Evolutionary conservation across 2,329 filamentous ascomycete species (phyloP), one percentile per base, ranked within the genome.

Genomic region (Stenocarpella maydis): DNA sequence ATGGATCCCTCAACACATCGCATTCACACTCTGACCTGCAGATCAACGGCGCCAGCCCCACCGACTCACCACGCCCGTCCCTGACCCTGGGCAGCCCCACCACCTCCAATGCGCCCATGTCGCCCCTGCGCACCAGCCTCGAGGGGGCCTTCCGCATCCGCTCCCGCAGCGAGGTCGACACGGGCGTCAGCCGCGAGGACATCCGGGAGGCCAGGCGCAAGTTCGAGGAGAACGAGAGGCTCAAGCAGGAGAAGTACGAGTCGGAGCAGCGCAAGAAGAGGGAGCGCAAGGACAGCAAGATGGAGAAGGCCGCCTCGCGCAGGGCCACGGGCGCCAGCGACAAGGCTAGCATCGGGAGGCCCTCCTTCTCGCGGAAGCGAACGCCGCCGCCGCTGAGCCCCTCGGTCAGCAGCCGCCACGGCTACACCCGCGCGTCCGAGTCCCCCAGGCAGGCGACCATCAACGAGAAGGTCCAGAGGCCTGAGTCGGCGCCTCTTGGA

Each of bases 161-260:
- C 72, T 86, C 86, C 60, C 86, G 87, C 71, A 89, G 87, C 49
- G 88, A 90, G 72, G 80, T 89, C 19, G 87, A 89, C 74, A 84
- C 85, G 7, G 82, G 80, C 15, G 82, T 82, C 1, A 86, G 86
- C 34, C 81, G 84, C 63, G 87, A 89, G 71, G 86, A 88, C 50
- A 86, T 91, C 41, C 84, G 86, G 53, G 85, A 86, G 74, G 88
- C 88, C 4, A 87, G 89, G 65, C 86, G 87, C 74, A 88, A 87
- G 74, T 91, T 90, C 71, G 84, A 89, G 75, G 86, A 88, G 75
- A 88, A 86, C 75, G 88, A 91, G 77, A 82, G 82, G 19, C 81
- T 81, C 65, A 90, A 91, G 78, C 85, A 90, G 43, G 88, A 90
- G 75, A 90, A 89, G 75, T 87, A 87, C 60, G 87, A 86, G 19